phyloP scores from a whole-genome alignment of 2,329 filamentous ascomycete species.

The Aspergillus glaucus region DNA sequence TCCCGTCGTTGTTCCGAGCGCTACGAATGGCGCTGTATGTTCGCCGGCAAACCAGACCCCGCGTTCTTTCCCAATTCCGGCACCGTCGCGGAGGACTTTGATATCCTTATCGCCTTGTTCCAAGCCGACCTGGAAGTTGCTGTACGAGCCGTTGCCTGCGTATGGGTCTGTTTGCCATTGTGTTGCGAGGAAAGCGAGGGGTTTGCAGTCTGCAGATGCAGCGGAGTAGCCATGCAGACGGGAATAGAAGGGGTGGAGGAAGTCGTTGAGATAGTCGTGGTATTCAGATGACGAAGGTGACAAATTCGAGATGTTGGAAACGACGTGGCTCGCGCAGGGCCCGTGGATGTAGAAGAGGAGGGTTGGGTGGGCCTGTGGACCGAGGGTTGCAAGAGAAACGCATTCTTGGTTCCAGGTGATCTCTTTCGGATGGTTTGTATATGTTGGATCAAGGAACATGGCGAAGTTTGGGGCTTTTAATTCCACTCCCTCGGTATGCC shows the following conservation, averaged over 20 bases:
- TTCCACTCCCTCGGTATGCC: constrained; percentile 46
- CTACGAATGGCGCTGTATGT: constrained; percentile 85
- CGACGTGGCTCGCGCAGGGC: constrained; percentile 34
- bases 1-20: constrained; percentile 79
- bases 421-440: constrained; percentile 57
- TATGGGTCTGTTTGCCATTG: constrained; percentile 72
- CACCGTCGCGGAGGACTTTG: constrained; percentile 48
- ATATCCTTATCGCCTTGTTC: constrained; percentile 67
- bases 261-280: constrained; percentile 52
- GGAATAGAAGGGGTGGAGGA: constrained; percentile 74
- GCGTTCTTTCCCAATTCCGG: constrained; percentile 46
- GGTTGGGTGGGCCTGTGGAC: constrained; percentile 63
- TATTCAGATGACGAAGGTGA: constrained; percentile 41
- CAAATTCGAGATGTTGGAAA: constrained; percentile 26
- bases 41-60: constrained; percentile 84
- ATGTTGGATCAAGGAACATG: constrained; percentile 67
- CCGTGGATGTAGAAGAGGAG: constrained; percentile 66
- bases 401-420: constrained; percentile 67
- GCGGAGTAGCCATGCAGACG: constrained; percentile 62
- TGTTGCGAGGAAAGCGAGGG: constrained; percentile 61
- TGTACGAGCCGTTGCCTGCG: constrained; percentile 76
- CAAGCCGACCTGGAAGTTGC: constrained; percentile 75
- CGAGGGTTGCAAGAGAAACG: constrained; percentile 67
- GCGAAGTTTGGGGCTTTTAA: constrained; percentile 55
- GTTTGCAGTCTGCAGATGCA: constrained; percentile 52